Percentiles rank a stretch among this genome's conserved stretches.
phyloP scores from a whole-genome alignment of 441 rosid genomes.

The Biscutella laevigata region DNA sequence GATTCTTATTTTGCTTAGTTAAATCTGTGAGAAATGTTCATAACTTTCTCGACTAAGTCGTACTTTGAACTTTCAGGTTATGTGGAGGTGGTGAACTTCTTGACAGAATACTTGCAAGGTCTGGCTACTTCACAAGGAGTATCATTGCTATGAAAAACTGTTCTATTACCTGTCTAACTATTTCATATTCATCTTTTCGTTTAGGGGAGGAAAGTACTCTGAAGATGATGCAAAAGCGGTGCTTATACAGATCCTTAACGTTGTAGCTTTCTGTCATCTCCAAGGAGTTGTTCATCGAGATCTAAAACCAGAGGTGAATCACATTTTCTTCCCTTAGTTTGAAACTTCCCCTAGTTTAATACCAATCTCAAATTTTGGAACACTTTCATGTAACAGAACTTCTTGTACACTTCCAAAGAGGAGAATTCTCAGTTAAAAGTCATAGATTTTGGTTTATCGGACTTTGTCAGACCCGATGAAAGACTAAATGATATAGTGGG shows the following conservation, averaged over 20 bases:
- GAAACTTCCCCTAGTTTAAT: neutral
- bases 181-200: constrained; percentile 16
- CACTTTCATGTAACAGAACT: constrained; percentile 60
- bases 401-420: constrained; percentile 71
- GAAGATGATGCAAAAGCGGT: constrained; percentile 93
- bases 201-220: constrained; percentile 86
- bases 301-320: constrained; percentile 88
- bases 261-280: constrained; percentile 85
- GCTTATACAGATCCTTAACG: constrained; percentile 70
- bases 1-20: constrained; percentile 1
- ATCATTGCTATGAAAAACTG: neutral
- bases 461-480: constrained; percentile 93
- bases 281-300: constrained; percentile 97
- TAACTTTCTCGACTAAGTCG: no score
- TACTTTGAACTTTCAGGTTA: constrained; percentile 48
- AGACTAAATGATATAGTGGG: constrained; percentile 98
- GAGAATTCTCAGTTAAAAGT: constrained; percentile 75
- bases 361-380: neutral
- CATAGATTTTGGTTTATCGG: constrained; percentile 86
- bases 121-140: neutral
- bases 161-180: constrained; percentile 19
- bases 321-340: no score
- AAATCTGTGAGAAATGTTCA: no score
- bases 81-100: constrained; percentile 99
- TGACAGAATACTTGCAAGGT: constrained; percentile 94